phyloP scores from a whole-genome alignment of 768 basidiomycete species.

The Kwoniella botswanensis region DNA sequence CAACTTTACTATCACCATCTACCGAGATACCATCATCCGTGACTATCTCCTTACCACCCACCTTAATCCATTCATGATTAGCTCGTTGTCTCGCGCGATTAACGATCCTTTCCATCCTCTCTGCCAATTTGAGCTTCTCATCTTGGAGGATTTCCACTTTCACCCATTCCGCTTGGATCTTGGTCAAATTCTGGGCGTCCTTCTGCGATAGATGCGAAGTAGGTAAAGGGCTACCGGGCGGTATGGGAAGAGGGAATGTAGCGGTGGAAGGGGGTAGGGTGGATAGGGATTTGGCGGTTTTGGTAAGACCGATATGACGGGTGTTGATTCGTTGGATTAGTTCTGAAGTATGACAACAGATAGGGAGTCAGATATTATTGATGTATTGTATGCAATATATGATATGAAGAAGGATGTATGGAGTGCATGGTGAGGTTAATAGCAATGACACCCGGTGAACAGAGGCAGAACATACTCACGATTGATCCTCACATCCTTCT shows the following conservation, averaged over 20 bases:
- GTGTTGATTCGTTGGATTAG: slow-evolving; percentile 42
- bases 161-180: slow-evolving; percentile 51
- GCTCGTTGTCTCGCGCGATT: slow-evolving; percentile 50
- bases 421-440: too few relatives aligned
- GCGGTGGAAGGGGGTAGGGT: slow-evolving; percentile 20
- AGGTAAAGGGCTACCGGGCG: slow-evolving; percentile 35
- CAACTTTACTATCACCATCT: neutral
- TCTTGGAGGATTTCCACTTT: slow-evolving; percentile 53
- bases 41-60: slow-evolving; percentile 52
- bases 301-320: slow-evolving; percentile 44
- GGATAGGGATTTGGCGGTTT: slow-evolving; percentile 27
- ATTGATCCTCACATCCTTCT: slow-evolving; percentile 50
- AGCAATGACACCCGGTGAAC: too few relatives aligned
- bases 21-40: slow-evolving; percentile 25
- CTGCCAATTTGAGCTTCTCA: slow-evolving; percentile 52
- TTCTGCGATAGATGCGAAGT: slow-evolving; percentile 38
- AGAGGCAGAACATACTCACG: slow-evolving; percentile 30
- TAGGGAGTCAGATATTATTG: too few relatives aligned
- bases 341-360: slow-evolving; percentile 20
- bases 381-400: too few relatives aligned
- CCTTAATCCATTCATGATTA: slow-evolving; percentile 53
- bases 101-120: slow-evolving; percentile 49
- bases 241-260: slow-evolving; percentile 34
- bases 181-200: slow-evolving; percentile 46
- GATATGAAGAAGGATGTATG: too few relatives aligned